Evolutionary conservation across 169 alveolate genomes (phyloP).

Genomic region (Eimeria falciformis): DNA sequence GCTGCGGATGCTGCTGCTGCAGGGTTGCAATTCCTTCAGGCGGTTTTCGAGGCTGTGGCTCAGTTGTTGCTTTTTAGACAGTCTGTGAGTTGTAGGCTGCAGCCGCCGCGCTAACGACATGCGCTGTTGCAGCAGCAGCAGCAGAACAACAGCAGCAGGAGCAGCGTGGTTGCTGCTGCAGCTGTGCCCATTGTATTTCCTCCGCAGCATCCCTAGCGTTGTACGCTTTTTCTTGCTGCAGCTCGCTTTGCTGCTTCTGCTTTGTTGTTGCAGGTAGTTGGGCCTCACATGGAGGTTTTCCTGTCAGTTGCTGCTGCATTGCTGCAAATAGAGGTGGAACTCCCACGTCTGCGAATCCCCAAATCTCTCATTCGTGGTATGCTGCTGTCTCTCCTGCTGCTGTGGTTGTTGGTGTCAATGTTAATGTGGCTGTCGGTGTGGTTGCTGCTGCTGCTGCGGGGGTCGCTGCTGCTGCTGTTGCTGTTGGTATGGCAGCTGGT

Average conservation of each 20-base stretch:
- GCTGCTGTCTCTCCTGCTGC: background rate
- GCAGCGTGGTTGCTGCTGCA: background rate
- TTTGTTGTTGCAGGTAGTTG: conserved; percentile 39
- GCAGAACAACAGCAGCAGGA: background rate
- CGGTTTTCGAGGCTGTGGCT: conserved; percentile 56
- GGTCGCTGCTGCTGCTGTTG: background rate
- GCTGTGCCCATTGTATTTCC: background rate
- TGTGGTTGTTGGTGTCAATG: background rate
- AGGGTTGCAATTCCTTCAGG: conserved; percentile 73
- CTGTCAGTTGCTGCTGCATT: conserved; percentile 67
- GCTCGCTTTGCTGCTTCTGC: background rate
- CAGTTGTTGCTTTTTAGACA: conserved; percentile 74
- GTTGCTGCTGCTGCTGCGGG: background rate
- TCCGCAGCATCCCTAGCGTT: no score
- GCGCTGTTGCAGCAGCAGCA: background rate
- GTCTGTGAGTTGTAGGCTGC: conserved; percentile 54
- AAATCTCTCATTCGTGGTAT: conserved; percentile 52
- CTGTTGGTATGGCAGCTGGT: background rate
- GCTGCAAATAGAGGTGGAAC: conserved; percentile 56
- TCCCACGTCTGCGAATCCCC: conserved; percentile 62
- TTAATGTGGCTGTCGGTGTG: background rate
- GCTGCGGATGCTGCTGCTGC: background rate
- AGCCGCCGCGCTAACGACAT: background rate
- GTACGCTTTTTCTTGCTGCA: background rate
- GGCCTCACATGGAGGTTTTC: conserved; percentile 69